Base-by-base conservation (phyloP, 306 rosid genomes). In the Vigna nakashimae region DNA sequence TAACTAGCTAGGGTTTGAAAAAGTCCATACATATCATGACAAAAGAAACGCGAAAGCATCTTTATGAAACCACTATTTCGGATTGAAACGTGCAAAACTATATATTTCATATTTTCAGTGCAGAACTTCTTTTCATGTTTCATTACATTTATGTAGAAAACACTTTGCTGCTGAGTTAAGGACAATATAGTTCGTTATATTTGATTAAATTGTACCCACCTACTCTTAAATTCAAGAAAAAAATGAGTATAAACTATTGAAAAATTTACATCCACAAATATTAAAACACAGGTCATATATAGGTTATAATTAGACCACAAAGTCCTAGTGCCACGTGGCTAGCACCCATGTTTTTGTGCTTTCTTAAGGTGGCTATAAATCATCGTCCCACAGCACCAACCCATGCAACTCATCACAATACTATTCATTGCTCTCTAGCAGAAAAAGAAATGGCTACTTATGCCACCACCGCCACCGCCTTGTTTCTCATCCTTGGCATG, bases 361-460 rank as follows among this genome's bases (percentile, higher is more conserved):
- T 85, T 79, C 88, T 83, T 77, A 73, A 65, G 70, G 83, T 89
- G 83, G 58, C 87, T 88, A 82, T 82, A 84, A 79, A 75, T 82
- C 32, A 55, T 32, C 74, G 45, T 20, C 76, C 64, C 83, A 87
- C 76, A 69, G 20, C 83, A 79, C 79, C 24, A 57, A 58, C 28
- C 75, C 82, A 75, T 86, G 80, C 84, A 80, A 30, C 12, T 32
- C 57, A 17, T 83, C 82, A 81, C 53, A 32, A 6, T 30, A 30
- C 32, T 36, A 53, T 24, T 62, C 68, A 62, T 48, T 22, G n/a
- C 6, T 24, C 36, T 50, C 46, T 30, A 57, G 32, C 57, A 59
- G 65, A 82, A 82, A 59, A 36, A 36, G 65, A 80, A 82, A 83
- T 90, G 92, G 63, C 83, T 70, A 67, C 80, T 55, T 75, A 36